Conservation (phyloP, 2,329 filamentous ascomycete species). For the Cercospora sp. region DNA sequence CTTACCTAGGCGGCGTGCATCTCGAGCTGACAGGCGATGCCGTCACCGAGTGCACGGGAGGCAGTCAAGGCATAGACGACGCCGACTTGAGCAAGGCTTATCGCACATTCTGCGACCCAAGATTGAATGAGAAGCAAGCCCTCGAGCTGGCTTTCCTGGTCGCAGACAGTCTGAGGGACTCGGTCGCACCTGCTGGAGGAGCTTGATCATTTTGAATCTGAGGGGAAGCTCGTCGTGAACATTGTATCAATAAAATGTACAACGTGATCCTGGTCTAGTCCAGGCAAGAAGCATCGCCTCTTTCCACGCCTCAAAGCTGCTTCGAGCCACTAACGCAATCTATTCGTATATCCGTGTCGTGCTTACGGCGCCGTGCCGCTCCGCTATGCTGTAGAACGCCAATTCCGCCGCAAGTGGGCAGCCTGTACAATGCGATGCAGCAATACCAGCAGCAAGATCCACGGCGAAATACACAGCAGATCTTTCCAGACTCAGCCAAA, state of each 20-base stretch:
- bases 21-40: conserved; percentile 93
- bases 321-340: neutral
- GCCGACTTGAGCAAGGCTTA: conserved; percentile 89
- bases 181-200: neutral
- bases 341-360: neutral
- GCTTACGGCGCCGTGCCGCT: neutral
- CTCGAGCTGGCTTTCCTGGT: conserved; percentile 92
- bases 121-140: conserved; percentile 96
- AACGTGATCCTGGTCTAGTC: neutral
- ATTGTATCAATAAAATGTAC: neutral
- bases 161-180: conserved; percentile 57
- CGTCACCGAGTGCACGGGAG: conserved; percentile 93
- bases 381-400: neutral
- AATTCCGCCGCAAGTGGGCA: neutral
- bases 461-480: neutral
- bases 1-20: conserved; percentile 90
- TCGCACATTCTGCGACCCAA: conserved; percentile 91
- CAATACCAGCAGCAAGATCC: neutral
- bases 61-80: conserved; percentile 81
- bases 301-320: neutral
- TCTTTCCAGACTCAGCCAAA: conserved; percentile 18
- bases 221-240: neutral
- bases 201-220: neutral
- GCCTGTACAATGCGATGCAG: neutral
- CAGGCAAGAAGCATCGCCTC: neutral